Conservation (phyloP, 1,284 basidiomycete genomes). For the Ceratobasidium sp. region DNA sequence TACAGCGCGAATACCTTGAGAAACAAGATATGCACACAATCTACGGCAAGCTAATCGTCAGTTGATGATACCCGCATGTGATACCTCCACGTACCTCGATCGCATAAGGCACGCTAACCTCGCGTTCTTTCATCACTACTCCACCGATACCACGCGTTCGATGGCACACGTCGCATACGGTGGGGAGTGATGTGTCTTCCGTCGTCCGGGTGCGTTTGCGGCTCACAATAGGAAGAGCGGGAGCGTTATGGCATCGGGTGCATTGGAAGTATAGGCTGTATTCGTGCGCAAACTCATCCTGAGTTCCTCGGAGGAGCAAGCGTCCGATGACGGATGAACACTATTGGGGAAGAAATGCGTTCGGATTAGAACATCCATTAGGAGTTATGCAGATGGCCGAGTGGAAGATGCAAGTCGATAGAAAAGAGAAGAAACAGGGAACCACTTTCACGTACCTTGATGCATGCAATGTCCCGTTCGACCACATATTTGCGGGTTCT, state of each 20-base stretch:
- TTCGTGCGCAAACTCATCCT: slow-evolving; percentile 41
- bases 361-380: slow-evolving; percentile 17
- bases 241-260: slow-evolving; percentile 38
- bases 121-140: slow-evolving; percentile 41
- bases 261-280: slow-evolving; percentile 45
- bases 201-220: slow-evolving; percentile 45
- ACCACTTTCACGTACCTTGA: slow-evolving; percentile 20
- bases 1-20: slow-evolving; percentile 44
- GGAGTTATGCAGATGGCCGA: slow-evolving; percentile 9
- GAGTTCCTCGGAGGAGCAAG: slow-evolving; percentile 44
- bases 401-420: neutral
- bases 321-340: slow-evolving; percentile 43
- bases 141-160: slow-evolving; percentile 45
- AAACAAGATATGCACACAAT: slow-evolving; percentile 44
- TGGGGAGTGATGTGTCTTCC: slow-evolving; percentile 44
- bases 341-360: slow-evolving; percentile 14
- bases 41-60: neutral
- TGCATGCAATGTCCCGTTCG: slow-evolving; percentile 33
- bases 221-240: slow-evolving; percentile 28
- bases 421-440: neutral
- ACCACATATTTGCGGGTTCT: slow-evolving; percentile 31
- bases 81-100: slow-evolving; percentile 40
- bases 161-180: slow-evolving; percentile 46
- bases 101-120: slow-evolving; percentile 42
- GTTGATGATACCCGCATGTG: neutral